phyloP scores from a whole-genome alignment of 495 filamentous ascomycete genomes.

The Talaromyces borbonicus region DNA sequence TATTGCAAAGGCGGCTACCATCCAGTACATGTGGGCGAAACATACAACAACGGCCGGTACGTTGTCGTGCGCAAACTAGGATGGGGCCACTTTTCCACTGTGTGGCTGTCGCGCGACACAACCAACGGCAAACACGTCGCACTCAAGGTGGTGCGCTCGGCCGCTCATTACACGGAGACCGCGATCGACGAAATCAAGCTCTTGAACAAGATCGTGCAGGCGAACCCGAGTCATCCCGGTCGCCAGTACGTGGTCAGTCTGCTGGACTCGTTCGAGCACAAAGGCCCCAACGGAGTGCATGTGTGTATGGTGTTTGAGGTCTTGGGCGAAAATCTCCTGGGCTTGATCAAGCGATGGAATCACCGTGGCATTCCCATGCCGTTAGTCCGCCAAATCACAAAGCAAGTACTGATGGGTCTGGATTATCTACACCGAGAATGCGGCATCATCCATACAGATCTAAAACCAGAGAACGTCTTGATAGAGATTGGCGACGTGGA shows the following conservation, averaged over 20 bases:
- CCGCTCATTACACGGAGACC: conserved; percentile 97
- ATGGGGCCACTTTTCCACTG: conserved; percentile 98
- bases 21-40: conserved; percentile 84
- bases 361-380: conserved; percentile 94
- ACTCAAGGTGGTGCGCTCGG: conserved; percentile 93
- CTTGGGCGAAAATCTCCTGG: conserved; percentile 87
- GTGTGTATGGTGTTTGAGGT: conserved; percentile 99
- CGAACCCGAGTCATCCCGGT: conserved; percentile 87
- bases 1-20: conserved; percentile 99
- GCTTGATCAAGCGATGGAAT: conserved; percentile 97
- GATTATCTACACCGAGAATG: conserved; percentile 97
- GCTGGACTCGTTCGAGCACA: conserved; percentile 94
- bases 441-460: conserved; percentile 96
- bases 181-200: conserved; percentile 99
- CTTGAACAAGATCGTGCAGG: conserved; percentile 89
- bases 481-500: conserved; percentile 99
- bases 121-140: conserved; percentile 89
- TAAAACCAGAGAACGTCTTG: conserved; percentile 96
- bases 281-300: conserved; percentile 90
- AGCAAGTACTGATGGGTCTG: conserved; percentile 89
- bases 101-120: conserved; percentile 94
- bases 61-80: conserved; percentile 93
- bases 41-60: conserved; percentile 96
- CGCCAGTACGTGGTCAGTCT: conserved; percentile 91
- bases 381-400: conserved; percentile 96